These are phyloP conservation scores for Talaromyces ruber DNA, from an alignment of 495 filamentous ascomycete genomes.

Conservation along the genomic window DNA sequence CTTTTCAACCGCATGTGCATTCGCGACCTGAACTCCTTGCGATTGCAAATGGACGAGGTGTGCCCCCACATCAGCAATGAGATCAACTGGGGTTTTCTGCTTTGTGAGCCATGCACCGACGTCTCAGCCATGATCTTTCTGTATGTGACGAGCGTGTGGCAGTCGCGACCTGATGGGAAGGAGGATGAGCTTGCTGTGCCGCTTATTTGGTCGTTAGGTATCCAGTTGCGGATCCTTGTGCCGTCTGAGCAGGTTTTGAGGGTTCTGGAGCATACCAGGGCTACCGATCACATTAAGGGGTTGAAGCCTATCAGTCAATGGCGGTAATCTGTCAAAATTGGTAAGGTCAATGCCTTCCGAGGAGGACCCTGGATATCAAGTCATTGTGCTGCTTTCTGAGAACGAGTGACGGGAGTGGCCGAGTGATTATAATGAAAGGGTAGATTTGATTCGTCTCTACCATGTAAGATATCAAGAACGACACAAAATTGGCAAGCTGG, in stretches of 20 bases:
- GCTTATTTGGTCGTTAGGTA: background rate
- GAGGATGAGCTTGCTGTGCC: background rate
- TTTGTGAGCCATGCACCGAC: background rate
- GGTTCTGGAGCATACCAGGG: background rate
- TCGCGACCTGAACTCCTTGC: background rate
- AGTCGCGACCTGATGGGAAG: background rate
- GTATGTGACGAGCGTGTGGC: background rate
- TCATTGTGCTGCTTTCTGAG: background rate
- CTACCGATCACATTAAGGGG: background rate
- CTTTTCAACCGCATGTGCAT: background rate
- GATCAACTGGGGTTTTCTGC: background rate
- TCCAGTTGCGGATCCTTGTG: background rate
- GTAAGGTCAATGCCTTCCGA: background rate
- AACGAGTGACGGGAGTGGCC: background rate
- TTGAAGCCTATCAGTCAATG: background rate
- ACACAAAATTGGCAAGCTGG: background rate
- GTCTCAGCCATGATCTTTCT: background rate
- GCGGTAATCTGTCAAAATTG: background rate
- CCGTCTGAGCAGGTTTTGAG: background rate
- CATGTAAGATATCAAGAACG: background rate
- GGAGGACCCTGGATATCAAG: background rate
- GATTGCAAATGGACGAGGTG: background rate
- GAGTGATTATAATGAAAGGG: background rate
- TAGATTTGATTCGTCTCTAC: background rate
- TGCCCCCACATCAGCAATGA: background rate